These are phyloP conservation scores for Plasmodium billcollinsi DNA, from an alignment of 169 alveolate genomes.

Conservation along the genomic window DNA sequence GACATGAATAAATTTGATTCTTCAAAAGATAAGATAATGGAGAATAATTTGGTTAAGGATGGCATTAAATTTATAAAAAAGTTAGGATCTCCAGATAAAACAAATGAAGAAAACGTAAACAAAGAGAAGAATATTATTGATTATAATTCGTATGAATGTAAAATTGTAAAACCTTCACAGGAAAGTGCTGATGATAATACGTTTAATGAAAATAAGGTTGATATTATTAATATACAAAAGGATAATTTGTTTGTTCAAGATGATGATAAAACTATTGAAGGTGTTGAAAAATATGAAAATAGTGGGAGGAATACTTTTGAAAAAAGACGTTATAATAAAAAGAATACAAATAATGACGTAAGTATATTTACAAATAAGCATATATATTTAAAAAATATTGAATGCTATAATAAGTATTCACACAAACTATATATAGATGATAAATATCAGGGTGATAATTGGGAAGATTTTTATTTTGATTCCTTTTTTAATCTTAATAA, in stretches of 20 bases:
- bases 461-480: conserved; percentile 45
- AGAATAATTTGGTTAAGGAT: background rate
- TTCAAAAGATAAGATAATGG: background rate
- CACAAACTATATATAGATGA: conserved; percentile 35
- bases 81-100: background rate
- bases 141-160: background rate
- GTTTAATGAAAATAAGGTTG: no score
- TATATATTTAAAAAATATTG: conserved; percentile 43
- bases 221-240: no score
- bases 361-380: conserved; percentile 26
- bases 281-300: background rate
- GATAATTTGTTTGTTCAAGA: no score
- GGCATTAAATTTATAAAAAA: background rate
- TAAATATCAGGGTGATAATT: conserved; percentile 51
- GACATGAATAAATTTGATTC: background rate
- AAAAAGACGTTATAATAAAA: background rate
- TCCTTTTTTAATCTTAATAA: conserved; percentile 17
- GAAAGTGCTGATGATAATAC: background rate
- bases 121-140: background rate
- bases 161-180: background rate
- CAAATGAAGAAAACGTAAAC: background rate
- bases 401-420: conserved; percentile 58
- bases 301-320: background rate
- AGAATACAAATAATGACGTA: background rate
- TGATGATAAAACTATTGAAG: no score